Base-by-base conservation (phyloP, 164 flowering plant genomes). In the Berberis vulgaris region DNA sequence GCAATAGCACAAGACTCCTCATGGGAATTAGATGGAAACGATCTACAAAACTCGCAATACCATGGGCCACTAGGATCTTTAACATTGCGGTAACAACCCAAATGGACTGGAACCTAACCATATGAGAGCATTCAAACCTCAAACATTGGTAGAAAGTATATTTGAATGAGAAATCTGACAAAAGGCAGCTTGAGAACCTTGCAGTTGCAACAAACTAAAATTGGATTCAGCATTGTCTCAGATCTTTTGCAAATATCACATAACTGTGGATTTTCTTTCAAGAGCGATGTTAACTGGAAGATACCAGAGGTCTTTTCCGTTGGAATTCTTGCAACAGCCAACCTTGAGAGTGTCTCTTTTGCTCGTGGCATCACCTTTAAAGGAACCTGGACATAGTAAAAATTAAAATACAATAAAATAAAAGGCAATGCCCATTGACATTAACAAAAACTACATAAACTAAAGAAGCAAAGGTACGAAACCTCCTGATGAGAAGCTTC, bases 181-280 rank as follows among this genome's bases (percentile, higher is more conserved):
- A 13, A 60, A 40, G 8, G 4, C 6, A 62, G 12, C 7, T 46
- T 50, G 9, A 65, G n/a, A 72, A 95, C 99, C 99, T 95, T 95
- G 90, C 99, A 95, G 67, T 79, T 78, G 49, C 82, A 78, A 73
- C 99, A 95, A 72, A 95, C 80, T 73, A 87, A 63, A 49, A 91
- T 74, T 0, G 87, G 83, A 63, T 85, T 91, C 74, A 83, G 57
- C 62, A 85, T 43, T 61, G 88, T 84, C 72, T 89, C 99, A 12
- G 81, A 64, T 43, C 96, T 84, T 69, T 94, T 67, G 73, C 99
- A 95, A 53, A 95, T 73, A 61, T 91, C 97, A 81, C 99, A 95
- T 5, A 79, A 72, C 69, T 80, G 78, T 45, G 82, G 74, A 62
- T 78, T 78, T 38, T 87, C 96, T 64, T 80, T 83, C 38, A 80